A percentile compares a stretch with the other conserved stretches of the same genome.
These are phyloP conservation scores for Hyaloperonospora brassicae DNA, from an alignment of 352 stramenopile genomes.

Conservation along the genomic window DNA sequence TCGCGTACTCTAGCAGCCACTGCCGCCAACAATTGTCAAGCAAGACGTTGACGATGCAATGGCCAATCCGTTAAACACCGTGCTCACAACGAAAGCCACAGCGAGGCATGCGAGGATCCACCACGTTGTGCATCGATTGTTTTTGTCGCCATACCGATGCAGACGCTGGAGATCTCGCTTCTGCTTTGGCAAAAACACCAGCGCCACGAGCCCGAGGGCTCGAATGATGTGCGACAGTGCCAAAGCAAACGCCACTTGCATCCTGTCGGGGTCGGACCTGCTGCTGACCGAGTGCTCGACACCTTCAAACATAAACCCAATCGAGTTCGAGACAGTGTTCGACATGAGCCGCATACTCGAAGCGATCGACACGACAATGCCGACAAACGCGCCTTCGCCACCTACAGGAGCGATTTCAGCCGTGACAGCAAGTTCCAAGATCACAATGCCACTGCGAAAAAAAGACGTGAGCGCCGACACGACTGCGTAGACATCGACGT, in stretches of 20 bases:
- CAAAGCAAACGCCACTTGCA: constrained; percentile 31
- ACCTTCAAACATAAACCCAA: constrained; percentile 38
- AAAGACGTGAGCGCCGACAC: constrained; percentile 29
- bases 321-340: constrained; percentile 33
- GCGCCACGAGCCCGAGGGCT: constrained; percentile 29
- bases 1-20: constrained; percentile 16
- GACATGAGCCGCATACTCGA: constrained; percentile 43
- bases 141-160: constrained; percentile 17
- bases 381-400: constrained; percentile 47
- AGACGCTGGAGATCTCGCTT: constrained; percentile 40
- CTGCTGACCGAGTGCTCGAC: not conserved
- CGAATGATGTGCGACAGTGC: constrained; percentile 35
- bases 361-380: constrained; percentile 44
- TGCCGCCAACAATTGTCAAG: constrained; percentile 28
- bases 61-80: constrained; percentile 33
- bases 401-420: constrained; percentile 47
- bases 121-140: constrained; percentile 25
- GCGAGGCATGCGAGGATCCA: constrained; percentile 30
- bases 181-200: constrained; percentile 39
- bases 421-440: constrained; percentile 30
- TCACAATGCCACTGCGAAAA: constrained; percentile 33
- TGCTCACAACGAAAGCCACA: constrained; percentile 26
- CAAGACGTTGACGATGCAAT: constrained; percentile 28
- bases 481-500: constrained; percentile 29
- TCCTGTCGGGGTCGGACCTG: constrained; percentile 8